Conservation (phyloP, 148 eudicot genomes). For the Camellia granthamiana region DNA sequence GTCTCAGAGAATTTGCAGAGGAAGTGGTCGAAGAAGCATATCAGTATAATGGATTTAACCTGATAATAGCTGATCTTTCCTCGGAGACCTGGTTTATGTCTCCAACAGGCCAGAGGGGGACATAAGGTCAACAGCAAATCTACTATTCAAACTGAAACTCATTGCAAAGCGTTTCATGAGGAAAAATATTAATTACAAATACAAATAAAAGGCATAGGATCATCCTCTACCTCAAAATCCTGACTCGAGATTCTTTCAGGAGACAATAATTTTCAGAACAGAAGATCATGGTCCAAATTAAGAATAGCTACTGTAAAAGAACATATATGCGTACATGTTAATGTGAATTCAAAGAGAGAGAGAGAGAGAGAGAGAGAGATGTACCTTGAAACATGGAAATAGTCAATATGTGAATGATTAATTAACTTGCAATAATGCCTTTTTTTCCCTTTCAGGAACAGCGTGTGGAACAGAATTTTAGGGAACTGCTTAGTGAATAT, state of each 20-base stretch:
- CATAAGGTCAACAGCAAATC: no score
- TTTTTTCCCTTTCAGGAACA: conserved; percentile 35
- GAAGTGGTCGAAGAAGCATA: conserved; percentile 49
- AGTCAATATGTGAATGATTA: not conserved
- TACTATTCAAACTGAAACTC: no score
- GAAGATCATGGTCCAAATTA: no score
- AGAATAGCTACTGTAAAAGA: no score
- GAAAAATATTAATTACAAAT: no score
- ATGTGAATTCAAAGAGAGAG: not conserved
- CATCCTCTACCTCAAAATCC: no score
- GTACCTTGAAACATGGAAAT: not conserved
- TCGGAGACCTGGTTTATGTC: conserved; percentile 58
- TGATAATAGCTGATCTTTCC: conserved; percentile 52
- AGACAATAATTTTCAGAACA: no score
- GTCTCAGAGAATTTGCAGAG: conserved; percentile 60
- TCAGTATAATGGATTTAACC: conserved; percentile 66
- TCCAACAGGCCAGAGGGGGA: conserved; percentile 60
- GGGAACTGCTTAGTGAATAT: conserved; percentile 26
- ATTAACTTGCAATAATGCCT: not conserved
- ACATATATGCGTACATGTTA: no score
- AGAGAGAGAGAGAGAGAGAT: not conserved
- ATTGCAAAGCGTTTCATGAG: no score
- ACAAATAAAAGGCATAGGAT: no score
- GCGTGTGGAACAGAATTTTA: conserved; percentile 46
- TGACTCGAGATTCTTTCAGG: no score